Conservation (phyloP, 768 basidiomycete genomes). For the Lactifluus rugatus region DNA sequence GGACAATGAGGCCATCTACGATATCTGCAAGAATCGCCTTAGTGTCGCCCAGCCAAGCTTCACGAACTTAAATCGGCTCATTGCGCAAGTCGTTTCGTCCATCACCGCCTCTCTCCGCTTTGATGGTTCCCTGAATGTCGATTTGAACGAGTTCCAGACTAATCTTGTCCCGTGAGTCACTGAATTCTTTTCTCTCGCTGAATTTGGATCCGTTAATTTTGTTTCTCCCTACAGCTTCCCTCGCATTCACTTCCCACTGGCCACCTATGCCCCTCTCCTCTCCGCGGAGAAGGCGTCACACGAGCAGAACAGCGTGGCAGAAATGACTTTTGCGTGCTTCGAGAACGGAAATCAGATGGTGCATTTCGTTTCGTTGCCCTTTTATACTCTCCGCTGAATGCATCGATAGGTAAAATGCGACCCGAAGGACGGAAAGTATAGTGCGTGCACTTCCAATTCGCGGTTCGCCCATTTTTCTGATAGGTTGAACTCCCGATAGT, state of each 20-base stretch:
- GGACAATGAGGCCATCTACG: slow-evolving; percentile 99
- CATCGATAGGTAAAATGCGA: slow-evolving; percentile 62
- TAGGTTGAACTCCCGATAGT: slow-evolving; percentile 33
- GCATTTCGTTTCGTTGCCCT: neutral
- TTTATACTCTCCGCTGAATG: slow-evolving; percentile 1
- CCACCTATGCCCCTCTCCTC: slow-evolving; percentile 90
- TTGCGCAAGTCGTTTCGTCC: slow-evolving; percentile 97
- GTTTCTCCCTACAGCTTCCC: slow-evolving; percentile 58
- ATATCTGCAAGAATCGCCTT: slow-evolving; percentile 96
- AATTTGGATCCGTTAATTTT: neutral
- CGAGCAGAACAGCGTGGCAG: slow-evolving; percentile 94
- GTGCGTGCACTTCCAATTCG: slow-evolving; percentile 36
- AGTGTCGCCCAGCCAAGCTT: slow-evolving; percentile 80
- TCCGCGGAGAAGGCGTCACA: slow-evolving; percentile 94
- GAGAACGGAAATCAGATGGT: slow-evolving; percentile 95
- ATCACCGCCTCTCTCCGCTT: slow-evolving; percentile 96
- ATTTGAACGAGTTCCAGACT: slow-evolving; percentile 97
- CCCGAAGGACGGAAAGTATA: slow-evolving; percentile 97
- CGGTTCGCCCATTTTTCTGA: neutral
- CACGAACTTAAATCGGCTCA: slow-evolving; percentile 89
- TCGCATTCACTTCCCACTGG: slow-evolving; percentile 96
- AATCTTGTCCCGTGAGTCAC: slow-evolving; percentile 87
- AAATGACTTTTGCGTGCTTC: slow-evolving; percentile 98
- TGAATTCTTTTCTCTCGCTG: neutral
- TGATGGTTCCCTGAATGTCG: slow-evolving; percentile 95